These are phyloP conservation scores for Entomortierella lignicola DNA, from an alignment of 192 early-diverging fungal species.

Conservation along the genomic window DNA sequence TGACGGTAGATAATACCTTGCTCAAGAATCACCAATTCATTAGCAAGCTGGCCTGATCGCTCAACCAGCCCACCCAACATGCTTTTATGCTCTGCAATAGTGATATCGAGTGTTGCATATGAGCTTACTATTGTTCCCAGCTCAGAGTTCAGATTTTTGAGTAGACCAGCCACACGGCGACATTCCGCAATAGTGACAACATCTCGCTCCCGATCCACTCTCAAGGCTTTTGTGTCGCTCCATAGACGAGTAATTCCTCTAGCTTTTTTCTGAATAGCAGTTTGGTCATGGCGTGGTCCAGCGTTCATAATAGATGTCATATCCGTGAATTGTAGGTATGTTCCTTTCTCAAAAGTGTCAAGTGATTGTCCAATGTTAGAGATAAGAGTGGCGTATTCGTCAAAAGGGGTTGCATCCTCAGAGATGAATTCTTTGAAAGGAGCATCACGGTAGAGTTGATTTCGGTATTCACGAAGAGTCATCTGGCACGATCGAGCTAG, in stretches of 20 bases:
- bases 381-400: conserved; percentile 22
- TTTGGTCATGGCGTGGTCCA: conserved; percentile 32
- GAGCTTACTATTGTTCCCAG: conserved; percentile 3
- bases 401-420: conserved; percentile 24
- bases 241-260: conserved; percentile 26
- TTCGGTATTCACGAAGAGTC: conserved; percentile 32
- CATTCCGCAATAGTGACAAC: conserved; percentile 37
- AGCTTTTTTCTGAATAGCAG: conserved; percentile 19
- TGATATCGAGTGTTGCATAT: conserved; percentile 20
- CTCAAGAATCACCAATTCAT: conserved; percentile 31
- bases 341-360: conserved; percentile 23
- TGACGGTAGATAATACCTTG: conserved; percentile 24
- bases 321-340: conserved; percentile 8
- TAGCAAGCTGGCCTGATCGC: conserved; percentile 11
- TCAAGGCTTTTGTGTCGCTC: conserved; percentile 22
- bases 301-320: conserved; percentile 2
- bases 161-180: conserved; percentile 9
- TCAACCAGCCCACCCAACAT: conserved; percentile 17
- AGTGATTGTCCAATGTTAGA: conserved; percentile 15
- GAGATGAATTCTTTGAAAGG: conserved; percentile 23
- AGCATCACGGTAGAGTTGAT: conserved; percentile 21
- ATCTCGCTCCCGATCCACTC: conserved; percentile 43
- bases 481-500: conserved; percentile 23
- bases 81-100: conserved; percentile 11
- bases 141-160: conserved; percentile 3